Conservation (phyloP, 2,329 filamentous ascomycete genomes). For the Pseudopithomyces chartarum region DNA sequence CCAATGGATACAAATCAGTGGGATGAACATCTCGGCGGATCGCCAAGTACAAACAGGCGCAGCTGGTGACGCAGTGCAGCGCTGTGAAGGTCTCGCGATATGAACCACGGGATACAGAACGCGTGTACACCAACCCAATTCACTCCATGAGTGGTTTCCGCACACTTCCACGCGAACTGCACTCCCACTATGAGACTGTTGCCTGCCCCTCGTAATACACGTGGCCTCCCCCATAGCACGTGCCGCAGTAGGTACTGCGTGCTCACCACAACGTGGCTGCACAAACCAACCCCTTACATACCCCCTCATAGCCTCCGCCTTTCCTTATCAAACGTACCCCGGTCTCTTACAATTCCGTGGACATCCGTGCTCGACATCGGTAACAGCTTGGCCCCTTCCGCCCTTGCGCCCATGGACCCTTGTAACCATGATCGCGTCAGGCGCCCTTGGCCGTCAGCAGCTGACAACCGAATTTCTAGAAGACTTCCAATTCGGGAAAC, state of each 20-base stretch:
- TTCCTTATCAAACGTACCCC: background rate
- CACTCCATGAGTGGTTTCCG: background rate
- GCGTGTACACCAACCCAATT: background rate
- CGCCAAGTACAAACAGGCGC: background rate
- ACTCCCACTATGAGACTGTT: background rate
- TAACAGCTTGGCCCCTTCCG: background rate
- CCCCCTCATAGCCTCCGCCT: background rate
- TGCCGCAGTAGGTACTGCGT: background rate
- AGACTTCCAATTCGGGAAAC: slow-evolving; percentile 8
- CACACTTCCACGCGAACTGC: background rate
- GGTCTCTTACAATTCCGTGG: slow-evolving; percentile 6
- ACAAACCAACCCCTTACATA: slow-evolving; percentile 4
- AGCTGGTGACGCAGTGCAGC: background rate
- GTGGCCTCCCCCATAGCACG: background rate
- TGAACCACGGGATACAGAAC: background rate
- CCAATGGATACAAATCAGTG: background rate
- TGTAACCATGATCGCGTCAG: background rate
- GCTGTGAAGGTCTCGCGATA: background rate
- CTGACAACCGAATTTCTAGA: slow-evolving; percentile 3
- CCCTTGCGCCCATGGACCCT: slow-evolving; percentile 1
- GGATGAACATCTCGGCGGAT: background rate
- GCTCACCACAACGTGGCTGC: slow-evolving; percentile 12
- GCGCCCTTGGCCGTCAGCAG: slow-evolving; percentile 10
- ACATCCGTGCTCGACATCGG: slow-evolving; percentile 1
- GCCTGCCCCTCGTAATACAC: slow-evolving; percentile 3